Evolutionary conservation across 2,329 filamentous ascomycete species (phyloP), one percentile per base, ranked within the genome.

Genomic region (Alternaria arborescens): DNA sequence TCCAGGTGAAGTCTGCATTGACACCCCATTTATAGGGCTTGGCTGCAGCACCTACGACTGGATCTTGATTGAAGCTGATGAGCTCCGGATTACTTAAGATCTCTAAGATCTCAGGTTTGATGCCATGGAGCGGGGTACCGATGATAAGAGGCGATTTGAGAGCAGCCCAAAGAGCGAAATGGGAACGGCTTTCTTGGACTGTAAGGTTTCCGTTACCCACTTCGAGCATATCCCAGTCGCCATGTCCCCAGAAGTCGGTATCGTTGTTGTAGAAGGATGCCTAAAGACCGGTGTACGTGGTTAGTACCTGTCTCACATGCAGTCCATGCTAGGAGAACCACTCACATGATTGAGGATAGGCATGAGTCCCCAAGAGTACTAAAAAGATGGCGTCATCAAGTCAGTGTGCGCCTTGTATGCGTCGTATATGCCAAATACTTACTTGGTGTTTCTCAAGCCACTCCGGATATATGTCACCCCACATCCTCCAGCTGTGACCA

Each of bases 1-100:
- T 83, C 70, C 80, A 86, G 0, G 83, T 84, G 68, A 80, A 82
- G 65, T 85, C 80, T 0, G 79, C 73, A 61, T 86, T 85, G 4
- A 79, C 74, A 1, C 84, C 85, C 82, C 82, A 83, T n/a, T 71
- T 74, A 63, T 80, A 83, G 2, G 75, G 77, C 64, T 70, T 71
- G 8, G 77, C 75, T 1, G 78, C 77, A 4, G 76, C 65, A 7
- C 82, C 82, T n/a, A 76, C 78, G 5, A 78, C 70, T n/a, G 77
- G 63, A 54, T 81, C 78, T 61, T 84, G 83, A 59, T 81, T 80
- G 64, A 83, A 82, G 0, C 75, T 76, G 26, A 83, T 73, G n/a
- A 79, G 77, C 11, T 79, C 75, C 52, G 73, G 76, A 55, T 79
- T 80, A 50, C 71, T 78, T 11, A 80, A 66, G 0, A 82, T 79